phyloP scores from a whole-genome alignment of 805 yeast genomes.

The Vanderwaltozyma verrucispora region DNA sequence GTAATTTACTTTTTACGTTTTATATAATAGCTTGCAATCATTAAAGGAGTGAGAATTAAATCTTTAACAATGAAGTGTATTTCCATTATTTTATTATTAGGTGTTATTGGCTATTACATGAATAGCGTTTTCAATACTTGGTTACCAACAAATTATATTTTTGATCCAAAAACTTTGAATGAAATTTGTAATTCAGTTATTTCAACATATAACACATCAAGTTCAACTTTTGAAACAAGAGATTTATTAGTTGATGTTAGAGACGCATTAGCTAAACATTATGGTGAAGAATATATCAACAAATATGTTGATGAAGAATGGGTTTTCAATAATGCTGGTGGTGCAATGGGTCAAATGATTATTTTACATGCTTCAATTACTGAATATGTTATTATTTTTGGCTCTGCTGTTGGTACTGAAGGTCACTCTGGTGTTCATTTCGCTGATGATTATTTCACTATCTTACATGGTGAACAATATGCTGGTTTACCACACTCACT shows the following conservation, averaged over 20 bases:
- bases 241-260: slow-evolving; percentile 55
- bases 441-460: slow-evolving; percentile 96
- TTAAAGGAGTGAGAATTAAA: no score
- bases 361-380: slow-evolving; percentile 89
- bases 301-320: slow-evolving; percentile 69
- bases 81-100: slow-evolving; percentile 9
- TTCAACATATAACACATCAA: slow-evolving; percentile 31
- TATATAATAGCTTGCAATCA: no score
- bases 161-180: slow-evolving; percentile 56
- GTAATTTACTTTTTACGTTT: no score
- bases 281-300: slow-evolving; percentile 66
- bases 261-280: slow-evolving; percentile 44
- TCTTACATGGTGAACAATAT: slow-evolving; percentile 64
- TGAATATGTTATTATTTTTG: slow-evolving; percentile 89
- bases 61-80: slow-evolving; percentile 15
- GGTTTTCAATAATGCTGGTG: slow-evolving; percentile 97
- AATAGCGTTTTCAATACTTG: slow-evolving; percentile 39
- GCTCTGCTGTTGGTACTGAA: slow-evolving; percentile 88
- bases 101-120: slow-evolving; percentile 16
- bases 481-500: slow-evolving; percentile 63
- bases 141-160: slow-evolving; percentile 62
- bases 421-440: slow-evolving; percentile 95
- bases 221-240: slow-evolving; percentile 46
- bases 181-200: slow-evolving; percentile 46
- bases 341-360: slow-evolving; percentile 96